phyloP scores from a whole-genome alignment of 2,329 filamentous ascomycete genomes.

The Sporothrix brunneoviolacea region DNA sequence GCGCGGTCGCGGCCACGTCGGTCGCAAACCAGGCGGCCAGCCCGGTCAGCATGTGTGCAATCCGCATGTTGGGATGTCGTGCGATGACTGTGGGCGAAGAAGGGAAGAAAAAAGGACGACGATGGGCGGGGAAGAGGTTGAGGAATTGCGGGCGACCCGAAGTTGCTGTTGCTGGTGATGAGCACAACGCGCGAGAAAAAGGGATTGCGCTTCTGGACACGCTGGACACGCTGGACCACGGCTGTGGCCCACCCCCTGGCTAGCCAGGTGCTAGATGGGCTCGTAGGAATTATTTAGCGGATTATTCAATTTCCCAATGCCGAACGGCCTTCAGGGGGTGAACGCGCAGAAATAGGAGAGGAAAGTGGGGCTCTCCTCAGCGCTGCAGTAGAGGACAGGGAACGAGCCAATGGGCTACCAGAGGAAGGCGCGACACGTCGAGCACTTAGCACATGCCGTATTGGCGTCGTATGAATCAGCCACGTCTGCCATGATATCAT shows the following conservation, averaged over 20 bases:
- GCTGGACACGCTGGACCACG: constrained; percentile 16
- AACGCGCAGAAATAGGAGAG: background rate
- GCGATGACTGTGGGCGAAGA: background rate
- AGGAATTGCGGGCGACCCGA: background rate
- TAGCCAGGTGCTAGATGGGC: background rate
- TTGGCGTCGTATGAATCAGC: constrained; percentile 3
- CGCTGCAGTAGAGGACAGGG: no score
- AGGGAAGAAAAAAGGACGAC: background rate
- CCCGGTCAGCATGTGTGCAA: constrained; percentile 54
- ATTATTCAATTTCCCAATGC: constrained; percentile 15
- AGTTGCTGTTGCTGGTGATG: background rate
- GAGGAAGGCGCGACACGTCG: constrained; percentile 6
- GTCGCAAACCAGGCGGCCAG: constrained; percentile 66
- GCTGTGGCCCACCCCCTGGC: background rate
- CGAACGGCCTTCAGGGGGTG: background rate
- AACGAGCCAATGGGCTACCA: constrained; percentile 6
- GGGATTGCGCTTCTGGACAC: constrained; percentile 13
- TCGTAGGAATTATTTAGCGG: constrained; percentile 4
- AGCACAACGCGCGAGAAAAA: constrained; percentile 11
- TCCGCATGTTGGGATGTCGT: constrained; percentile 54
- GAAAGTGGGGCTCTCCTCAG: background rate
- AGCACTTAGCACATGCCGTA: background rate
- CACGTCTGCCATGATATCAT: constrained; percentile 12
- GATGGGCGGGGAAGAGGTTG: constrained; percentile 8
- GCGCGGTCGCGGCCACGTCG: constrained; percentile 73